Conservation (phyloP, 1,284 basidiomycete genomes). For the Malassezia furfur region DNA sequence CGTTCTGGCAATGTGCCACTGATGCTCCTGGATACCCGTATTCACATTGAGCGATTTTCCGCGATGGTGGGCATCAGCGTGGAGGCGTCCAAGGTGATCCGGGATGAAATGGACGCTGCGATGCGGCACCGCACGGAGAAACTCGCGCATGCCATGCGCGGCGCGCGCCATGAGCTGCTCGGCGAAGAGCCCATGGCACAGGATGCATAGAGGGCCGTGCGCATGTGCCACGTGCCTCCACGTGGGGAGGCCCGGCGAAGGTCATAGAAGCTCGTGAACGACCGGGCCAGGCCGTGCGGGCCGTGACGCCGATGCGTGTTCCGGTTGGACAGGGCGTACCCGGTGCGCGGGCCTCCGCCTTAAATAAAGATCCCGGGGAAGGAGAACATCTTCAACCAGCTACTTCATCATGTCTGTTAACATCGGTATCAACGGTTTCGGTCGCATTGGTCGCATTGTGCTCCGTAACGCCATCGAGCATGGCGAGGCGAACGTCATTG, state of each 20-base stretch:
- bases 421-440: conserved; percentile 31
- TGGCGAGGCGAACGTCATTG: conserved; percentile 35
- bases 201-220: neutral
- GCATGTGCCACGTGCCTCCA: too few relatives aligned
- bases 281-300: conserved; percentile 5
- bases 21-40: conserved; percentile 82
- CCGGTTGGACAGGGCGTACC: neutral
- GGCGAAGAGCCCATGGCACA: neutral
- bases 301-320: neutral
- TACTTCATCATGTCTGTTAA: conserved; percentile 6
- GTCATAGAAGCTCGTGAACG: neutral
- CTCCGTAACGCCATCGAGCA: conserved; percentile 61
- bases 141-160: conserved; percentile 52
- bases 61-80: conserved; percentile 72
- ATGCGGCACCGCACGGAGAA: conserved; percentile 60
- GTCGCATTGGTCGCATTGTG: conserved; percentile 60
- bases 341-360: neutral
- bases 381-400: neutral
- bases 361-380: conserved; percentile 1
- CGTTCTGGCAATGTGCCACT: conserved; percentile 70
- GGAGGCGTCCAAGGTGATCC: conserved; percentile 68
- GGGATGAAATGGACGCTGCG: conserved; percentile 70
- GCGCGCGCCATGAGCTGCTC: neutral
- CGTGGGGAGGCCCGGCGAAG: neutral
- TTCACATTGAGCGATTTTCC: conserved; percentile 84